These are phyloP conservation scores for Spathaspora girioi DNA, from an alignment of 805 yeast genomes.

Conservation along the genomic window DNA sequence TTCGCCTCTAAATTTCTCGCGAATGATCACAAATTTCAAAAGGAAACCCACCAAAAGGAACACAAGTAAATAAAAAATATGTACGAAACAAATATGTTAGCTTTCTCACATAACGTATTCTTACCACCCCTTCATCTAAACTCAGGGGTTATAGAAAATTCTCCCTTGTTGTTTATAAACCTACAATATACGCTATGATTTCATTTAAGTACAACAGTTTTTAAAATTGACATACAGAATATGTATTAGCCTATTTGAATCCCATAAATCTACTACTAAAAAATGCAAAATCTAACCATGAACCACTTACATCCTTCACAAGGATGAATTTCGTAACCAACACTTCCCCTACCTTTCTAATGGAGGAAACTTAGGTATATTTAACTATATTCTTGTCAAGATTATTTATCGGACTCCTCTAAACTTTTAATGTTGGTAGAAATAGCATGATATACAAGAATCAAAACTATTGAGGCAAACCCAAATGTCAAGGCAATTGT, in stretches of 20 bases:
- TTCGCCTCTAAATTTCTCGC: background rate
- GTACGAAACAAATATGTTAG: too few species aligned
- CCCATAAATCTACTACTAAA: background rate
- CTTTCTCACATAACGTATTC: too few species aligned
- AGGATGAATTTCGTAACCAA: background rate
- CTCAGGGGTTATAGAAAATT: too few species aligned
- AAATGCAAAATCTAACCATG: background rate
- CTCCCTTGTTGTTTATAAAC: background rate
- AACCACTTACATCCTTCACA: background rate
- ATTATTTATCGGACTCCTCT: constrained; percentile 3
- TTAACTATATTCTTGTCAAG: background rate
- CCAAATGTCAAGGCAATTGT: constrained; percentile 73
- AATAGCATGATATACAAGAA: constrained; percentile 68
- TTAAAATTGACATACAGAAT: background rate
- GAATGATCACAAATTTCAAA: background rate
- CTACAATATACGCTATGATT: background rate
- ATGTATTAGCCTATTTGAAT: background rate
- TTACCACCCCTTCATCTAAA: too few species aligned
- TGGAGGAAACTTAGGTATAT: background rate
- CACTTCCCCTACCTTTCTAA: too few species aligned
- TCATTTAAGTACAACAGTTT: too few species aligned
- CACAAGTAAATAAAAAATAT: background rate
- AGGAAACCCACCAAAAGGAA: background rate
- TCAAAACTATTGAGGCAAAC: constrained; percentile 63
- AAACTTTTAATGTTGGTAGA: constrained; percentile 41